Conservation (phyloP, 108 stramenopile species). For the Cylindrotheca closterium region DNA sequence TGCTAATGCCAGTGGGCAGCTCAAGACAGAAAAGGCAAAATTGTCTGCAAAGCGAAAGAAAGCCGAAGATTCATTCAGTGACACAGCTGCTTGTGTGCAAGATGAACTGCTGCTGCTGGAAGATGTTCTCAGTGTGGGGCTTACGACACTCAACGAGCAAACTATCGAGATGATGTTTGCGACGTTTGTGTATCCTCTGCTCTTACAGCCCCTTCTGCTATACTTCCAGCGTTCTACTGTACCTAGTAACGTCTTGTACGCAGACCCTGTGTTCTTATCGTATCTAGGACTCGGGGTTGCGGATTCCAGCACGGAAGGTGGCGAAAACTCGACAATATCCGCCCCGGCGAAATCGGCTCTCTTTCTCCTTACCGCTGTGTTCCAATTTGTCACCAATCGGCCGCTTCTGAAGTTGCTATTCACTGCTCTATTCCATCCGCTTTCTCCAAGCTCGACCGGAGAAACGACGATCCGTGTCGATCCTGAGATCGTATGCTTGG, state of each 20-base stretch:
- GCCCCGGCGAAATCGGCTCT: slow-evolving; percentile 85
- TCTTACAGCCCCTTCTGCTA: slow-evolving; percentile 75
- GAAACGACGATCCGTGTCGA: slow-evolving; percentile 56
- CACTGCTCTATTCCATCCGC: slow-evolving; percentile 77
- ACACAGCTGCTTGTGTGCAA: slow-evolving; percentile 68
- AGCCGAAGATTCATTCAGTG: slow-evolving; percentile 38
- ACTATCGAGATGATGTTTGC: slow-evolving; percentile 89
- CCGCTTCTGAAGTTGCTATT: slow-evolving; percentile 64
- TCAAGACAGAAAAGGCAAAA: slow-evolving; percentile 1
- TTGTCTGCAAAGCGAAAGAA: slow-evolving; percentile 35
- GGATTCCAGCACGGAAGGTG: slow-evolving; percentile 21
- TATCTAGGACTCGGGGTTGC: slow-evolving; percentile 14
- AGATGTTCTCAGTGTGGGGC: slow-evolving; percentile 78
- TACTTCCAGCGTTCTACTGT: slow-evolving; percentile 56
- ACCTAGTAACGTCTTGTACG: slow-evolving; percentile 29
- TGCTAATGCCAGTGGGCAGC: not conserved
- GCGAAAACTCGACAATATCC: slow-evolving; percentile 43
- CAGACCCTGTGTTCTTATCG: slow-evolving; percentile 28
- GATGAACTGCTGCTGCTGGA: slow-evolving; percentile 82
- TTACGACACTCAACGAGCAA: slow-evolving; percentile 86
- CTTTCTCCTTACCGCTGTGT: slow-evolving; percentile 65
- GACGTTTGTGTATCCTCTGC: slow-evolving; percentile 85
- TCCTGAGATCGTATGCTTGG: slow-evolving; percentile 53
- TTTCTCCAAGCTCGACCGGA: slow-evolving; percentile 63
- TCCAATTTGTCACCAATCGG: slow-evolving; percentile 67